Conservation (phyloP, 2,329 filamentous ascomycete genomes). For the Ophiobolus disseminans region DNA sequence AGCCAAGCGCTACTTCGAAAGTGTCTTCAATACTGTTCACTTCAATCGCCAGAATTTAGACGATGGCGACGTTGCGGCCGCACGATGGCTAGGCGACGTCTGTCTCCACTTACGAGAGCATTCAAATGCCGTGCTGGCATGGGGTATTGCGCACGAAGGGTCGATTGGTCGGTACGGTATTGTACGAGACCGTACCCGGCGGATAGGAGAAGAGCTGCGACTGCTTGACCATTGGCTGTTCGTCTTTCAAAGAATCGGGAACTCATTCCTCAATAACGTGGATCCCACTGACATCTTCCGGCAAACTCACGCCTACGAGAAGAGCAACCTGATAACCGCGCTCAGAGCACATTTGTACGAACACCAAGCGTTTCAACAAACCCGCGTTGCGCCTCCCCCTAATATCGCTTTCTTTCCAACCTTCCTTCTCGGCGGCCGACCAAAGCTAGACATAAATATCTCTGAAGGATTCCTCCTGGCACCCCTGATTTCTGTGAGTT, state of each 20-base stretch:
- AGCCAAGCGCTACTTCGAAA: slow-evolving; percentile 40
- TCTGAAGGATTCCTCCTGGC: slow-evolving; percentile 28
- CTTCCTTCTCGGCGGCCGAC: slow-evolving; percentile 2
- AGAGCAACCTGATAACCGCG: slow-evolving; percentile 25
- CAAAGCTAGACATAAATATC: slow-evolving; percentile 15
- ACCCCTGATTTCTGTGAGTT: slow-evolving; percentile 26
- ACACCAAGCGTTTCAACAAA: neutral
- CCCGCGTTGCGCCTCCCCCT: neutral
- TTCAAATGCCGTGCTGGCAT: slow-evolving; percentile 37
- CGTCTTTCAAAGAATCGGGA: slow-evolving; percentile 21
- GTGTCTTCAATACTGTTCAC: slow-evolving; percentile 32
- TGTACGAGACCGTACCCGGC: slow-evolving; percentile 18
- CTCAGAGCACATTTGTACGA: slow-evolving; percentile 16
- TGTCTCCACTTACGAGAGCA: slow-evolving; percentile 39
- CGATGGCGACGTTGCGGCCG: slow-evolving; percentile 43
- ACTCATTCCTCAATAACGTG: slow-evolving; percentile 23
- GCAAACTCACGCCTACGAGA: slow-evolving; percentile 28
- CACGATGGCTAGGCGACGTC: slow-evolving; percentile 42
- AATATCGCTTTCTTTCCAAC: slow-evolving; percentile 3
- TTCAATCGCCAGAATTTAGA: slow-evolving; percentile 28
- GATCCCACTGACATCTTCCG: slow-evolving; percentile 35
- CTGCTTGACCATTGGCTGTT: slow-evolving; percentile 30
- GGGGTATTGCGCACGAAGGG: slow-evolving; percentile 38
- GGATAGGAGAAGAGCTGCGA: slow-evolving; percentile 27
- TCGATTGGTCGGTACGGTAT: slow-evolving; percentile 25